These are phyloP conservation scores for Verticillium albo-atrum DNA, from an alignment of 2,329 filamentous ascomycete species.

Conservation along the genomic window DNA sequence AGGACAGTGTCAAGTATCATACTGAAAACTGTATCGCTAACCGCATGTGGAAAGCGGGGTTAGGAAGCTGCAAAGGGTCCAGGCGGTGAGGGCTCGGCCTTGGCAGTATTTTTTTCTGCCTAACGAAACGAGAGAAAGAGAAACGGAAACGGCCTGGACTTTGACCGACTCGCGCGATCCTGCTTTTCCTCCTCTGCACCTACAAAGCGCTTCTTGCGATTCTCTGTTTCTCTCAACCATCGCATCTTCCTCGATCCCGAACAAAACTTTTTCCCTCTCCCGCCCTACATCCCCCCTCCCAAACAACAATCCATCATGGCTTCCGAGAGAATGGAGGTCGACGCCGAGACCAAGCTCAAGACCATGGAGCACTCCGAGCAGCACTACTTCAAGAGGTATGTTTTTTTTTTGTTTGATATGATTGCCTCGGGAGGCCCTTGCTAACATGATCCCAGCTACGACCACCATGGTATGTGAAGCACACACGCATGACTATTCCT, in stretches of 20 bases:
- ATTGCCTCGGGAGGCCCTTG: background rate
- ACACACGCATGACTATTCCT: background rate
- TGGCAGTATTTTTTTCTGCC: background rate
- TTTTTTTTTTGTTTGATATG: constrained; percentile 7
- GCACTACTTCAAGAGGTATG: constrained; percentile 97
- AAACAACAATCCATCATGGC: constrained; percentile 26
- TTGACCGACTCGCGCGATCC: background rate
- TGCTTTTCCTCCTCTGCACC: background rate
- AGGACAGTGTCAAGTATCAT: too few species aligned
- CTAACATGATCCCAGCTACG: constrained; percentile 62
- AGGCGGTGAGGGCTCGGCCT: background rate
- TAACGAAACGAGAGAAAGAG: background rate
- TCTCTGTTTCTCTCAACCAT: background rate
- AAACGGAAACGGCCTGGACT: background rate
- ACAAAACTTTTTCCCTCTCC: background rate
- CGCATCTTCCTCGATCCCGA: background rate
- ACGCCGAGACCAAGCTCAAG: constrained; percentile 59
- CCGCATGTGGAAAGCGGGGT: background rate
- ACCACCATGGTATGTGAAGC: constrained; percentile 76
- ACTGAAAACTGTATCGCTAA: background rate
- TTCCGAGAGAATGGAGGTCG: constrained; percentile 53
- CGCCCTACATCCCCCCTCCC: background rate
- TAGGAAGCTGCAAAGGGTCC: background rate
- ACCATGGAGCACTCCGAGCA: constrained; percentile 90
- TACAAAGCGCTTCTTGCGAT: background rate